phyloP scores from a whole-genome alignment of 1,139 yeast species.

The Candida gigantensis region DNA sequence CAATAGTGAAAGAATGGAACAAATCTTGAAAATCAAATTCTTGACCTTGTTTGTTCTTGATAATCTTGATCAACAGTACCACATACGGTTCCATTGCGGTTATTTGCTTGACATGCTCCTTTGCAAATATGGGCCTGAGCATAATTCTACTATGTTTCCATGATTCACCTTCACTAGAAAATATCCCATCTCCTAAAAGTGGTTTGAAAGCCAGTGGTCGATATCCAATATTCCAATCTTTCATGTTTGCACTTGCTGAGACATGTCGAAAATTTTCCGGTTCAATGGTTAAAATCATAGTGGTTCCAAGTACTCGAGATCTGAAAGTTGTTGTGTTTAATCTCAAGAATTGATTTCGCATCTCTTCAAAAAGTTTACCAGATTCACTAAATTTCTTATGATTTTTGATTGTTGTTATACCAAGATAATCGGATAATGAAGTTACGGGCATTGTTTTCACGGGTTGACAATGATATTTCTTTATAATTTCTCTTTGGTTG shows the following conservation, averaged over 20 bases:
- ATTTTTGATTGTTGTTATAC: constrained; percentile 1
- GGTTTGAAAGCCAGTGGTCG: constrained; percentile 42
- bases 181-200: constrained; percentile 53
- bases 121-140: constrained; percentile 54
- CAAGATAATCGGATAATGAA: constrained; percentile 1
- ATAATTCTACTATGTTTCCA: constrained; percentile 57
- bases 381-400: neutral
- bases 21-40: constrained; percentile 34
- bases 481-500: neutral
- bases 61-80: constrained; percentile 31
- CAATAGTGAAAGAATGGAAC: constrained; percentile 36
- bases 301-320: neutral
- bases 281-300: constrained; percentile 19
- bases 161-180: constrained; percentile 51
- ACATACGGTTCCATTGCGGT: constrained; percentile 43
- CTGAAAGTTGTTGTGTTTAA: constrained; percentile 7
- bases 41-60: constrained; percentile 23
- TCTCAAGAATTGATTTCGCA: neutral
- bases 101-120: constrained; percentile 52
- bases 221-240: constrained; percentile 46
- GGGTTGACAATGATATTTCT: constrained; percentile 6
- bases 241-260: constrained; percentile 35
- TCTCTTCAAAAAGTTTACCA: constrained; percentile 4
- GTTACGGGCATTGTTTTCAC: constrained; percentile 1
- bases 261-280: constrained; percentile 33